Evolutionary conservation across 2,329 filamentous ascomycete genomes (phyloP).

Genomic region (Verticillium isaacii): DNA sequence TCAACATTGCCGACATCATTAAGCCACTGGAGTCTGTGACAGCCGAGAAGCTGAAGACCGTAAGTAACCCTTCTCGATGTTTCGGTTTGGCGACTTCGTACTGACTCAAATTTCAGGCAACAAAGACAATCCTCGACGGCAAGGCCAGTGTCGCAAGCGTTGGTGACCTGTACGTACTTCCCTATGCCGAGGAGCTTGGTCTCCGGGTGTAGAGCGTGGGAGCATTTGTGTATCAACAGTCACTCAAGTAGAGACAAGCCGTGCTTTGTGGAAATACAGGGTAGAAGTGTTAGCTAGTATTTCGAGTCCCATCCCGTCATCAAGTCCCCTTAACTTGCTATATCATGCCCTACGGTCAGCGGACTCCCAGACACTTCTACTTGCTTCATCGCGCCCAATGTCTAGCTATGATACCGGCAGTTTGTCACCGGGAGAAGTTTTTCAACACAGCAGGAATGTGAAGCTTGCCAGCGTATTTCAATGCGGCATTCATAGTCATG

Average conservation of each 20-base stretch:
- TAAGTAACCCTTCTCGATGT: slow-evolving; percentile 45
- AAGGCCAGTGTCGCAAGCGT: slow-evolving; percentile 88
- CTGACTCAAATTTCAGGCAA: slow-evolving; percentile 53
- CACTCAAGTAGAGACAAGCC: slow-evolving; percentile 25
- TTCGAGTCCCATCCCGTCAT: not conserved
- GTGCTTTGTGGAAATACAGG: slow-evolving; percentile 41
- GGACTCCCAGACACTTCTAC: no score
- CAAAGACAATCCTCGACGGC: slow-evolving; percentile 79
- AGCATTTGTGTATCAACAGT: slow-evolving; percentile 37
- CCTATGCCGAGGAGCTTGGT: slow-evolving; percentile 90
- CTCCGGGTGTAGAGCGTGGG: slow-evolving; percentile 73
- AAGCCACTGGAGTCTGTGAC: slow-evolving; percentile 78
- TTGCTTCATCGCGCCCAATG: no score
- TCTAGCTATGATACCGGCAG: no score
- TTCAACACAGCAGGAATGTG: no score
- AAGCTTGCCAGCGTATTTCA: no score
- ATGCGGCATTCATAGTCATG: no score
- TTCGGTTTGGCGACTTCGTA: not conserved
- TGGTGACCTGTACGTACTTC: slow-evolving; percentile 86
- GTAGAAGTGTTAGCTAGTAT: slow-evolving; percentile 27
- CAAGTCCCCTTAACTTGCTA: not conserved
- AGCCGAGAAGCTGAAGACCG: slow-evolving; percentile 77
- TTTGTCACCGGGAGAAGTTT: no score
- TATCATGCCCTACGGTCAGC: no score
- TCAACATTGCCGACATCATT: slow-evolving; percentile 76